These are phyloP conservation scores for Acanthamoeba culbertsoni DNA, from an alignment of 208 protist genomes.

Conservation along the genomic window DNA sequence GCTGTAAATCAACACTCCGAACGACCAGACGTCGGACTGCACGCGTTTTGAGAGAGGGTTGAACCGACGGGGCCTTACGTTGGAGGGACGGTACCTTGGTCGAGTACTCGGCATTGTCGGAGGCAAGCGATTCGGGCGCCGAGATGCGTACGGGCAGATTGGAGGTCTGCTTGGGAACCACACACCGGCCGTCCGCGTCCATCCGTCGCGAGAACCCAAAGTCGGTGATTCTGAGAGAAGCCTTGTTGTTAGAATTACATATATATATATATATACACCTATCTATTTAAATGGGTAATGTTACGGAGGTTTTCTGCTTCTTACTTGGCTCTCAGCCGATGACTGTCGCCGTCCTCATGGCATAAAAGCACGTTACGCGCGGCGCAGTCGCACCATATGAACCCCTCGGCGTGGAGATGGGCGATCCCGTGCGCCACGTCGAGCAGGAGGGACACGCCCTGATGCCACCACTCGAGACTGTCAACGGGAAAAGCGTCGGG, in stretches of 20 bases:
- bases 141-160: background rate
- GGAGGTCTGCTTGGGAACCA: background rate
- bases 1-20: constrained; percentile 46
- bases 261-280: too few relatives aligned
- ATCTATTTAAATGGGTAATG: too few relatives aligned
- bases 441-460: background rate
- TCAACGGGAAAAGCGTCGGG: background rate
- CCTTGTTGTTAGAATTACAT: too few relatives aligned
- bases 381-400: constrained; percentile 3
- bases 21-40: constrained; percentile 37
- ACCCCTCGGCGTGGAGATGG: constrained; percentile 27
- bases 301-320: too few relatives aligned
- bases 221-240: background rate
- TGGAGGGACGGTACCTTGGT: background rate
- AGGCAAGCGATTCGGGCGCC: background rate
- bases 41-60: background rate
- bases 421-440: constrained; percentile 20
- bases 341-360: background rate
- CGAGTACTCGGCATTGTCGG: background rate
- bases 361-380: constrained; percentile 13
- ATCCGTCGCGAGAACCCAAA: background rate
- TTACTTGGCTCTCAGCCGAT: background rate
- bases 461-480: background rate
- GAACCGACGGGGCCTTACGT: background rate
- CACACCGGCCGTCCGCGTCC: background rate